Conservation (phyloP, 345 rosid species). For the Trapa bicornis region DNA sequence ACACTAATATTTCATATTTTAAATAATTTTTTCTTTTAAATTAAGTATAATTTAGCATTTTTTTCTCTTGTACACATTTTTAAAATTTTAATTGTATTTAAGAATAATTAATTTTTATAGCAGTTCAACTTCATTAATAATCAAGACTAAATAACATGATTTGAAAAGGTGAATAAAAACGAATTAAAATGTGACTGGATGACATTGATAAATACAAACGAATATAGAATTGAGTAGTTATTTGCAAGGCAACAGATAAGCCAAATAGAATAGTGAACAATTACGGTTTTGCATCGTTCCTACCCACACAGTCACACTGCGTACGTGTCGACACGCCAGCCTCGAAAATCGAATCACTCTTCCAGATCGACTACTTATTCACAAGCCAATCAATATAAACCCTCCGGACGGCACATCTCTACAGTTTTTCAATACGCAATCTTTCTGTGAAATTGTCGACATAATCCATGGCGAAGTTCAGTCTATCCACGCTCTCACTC, state of each 20-base stretch:
- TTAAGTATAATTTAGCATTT: too few relatives aligned
- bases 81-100: too few relatives aligned
- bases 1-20: too few relatives aligned
- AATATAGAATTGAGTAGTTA: neutral
- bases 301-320: neutral
- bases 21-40: too few relatives aligned
- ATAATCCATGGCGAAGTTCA: neutral
- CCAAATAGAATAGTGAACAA: neutral
- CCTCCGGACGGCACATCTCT: neutral
- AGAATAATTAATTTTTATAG: too few relatives aligned
- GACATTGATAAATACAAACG: too few relatives aligned
- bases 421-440: neutral
- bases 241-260: neutral
- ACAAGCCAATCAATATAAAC: neutral
- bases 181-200: too few relatives aligned
- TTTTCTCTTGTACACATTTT: too few relatives aligned
- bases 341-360: neutral
- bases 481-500: constrained; percentile 7
- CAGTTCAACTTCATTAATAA: too few relatives aligned
- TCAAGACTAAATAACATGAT: too few relatives aligned
- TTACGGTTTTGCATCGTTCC: too few relatives aligned
- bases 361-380: neutral
- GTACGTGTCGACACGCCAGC: neutral
- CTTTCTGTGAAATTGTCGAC: neutral
- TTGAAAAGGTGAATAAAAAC: too few relatives aligned